A percentile compares a stretch with the other conserved stretches of the same genome.
phyloP scores from a whole-genome alignment of 2,329 filamentous ascomycete genomes.

The Sporothrix schenckii region DNA sequence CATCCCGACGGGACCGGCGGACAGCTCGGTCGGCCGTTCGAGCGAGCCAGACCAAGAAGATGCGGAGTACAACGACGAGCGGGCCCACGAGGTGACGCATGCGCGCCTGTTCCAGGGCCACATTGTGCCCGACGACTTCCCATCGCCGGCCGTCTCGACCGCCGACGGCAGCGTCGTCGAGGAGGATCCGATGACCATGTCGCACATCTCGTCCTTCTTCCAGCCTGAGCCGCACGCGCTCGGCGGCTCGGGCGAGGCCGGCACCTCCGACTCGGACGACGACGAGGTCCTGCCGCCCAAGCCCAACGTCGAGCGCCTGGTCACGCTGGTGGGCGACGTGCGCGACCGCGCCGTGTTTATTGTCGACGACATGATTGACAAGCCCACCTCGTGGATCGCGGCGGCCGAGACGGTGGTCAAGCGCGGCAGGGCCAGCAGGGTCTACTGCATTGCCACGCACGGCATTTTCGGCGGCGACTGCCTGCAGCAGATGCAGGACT shows the following conservation, averaged over 20 bases:
- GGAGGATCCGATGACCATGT: slow-evolving; percentile 82
- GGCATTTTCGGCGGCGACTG: slow-evolving; percentile 90
- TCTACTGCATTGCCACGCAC: slow-evolving; percentile 97
- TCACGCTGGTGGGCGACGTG: slow-evolving; percentile 96
- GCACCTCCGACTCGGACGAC: slow-evolving; percentile 85
- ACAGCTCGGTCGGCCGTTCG: not conserved
- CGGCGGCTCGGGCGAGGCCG: slow-evolving; percentile 82
- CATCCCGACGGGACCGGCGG: not conserved
- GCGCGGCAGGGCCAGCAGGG: slow-evolving; percentile 84
- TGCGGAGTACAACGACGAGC: slow-evolving; percentile 71
- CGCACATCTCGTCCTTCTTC: slow-evolving; percentile 79
- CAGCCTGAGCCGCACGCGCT: slow-evolving; percentile 69
- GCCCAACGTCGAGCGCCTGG: slow-evolving; percentile 84
- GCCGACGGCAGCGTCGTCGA: slow-evolving; percentile 66
- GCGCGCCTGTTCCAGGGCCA: slow-evolving; percentile 91
- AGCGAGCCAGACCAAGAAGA: slow-evolving; percentile 47
- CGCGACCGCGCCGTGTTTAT: slow-evolving; percentile 86
- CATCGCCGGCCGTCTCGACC: slow-evolving; percentile 72
- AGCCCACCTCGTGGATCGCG: slow-evolving; percentile 93
- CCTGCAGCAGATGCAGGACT: slow-evolving; percentile 85
- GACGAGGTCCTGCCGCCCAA: slow-evolving; percentile 70
- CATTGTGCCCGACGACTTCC: slow-evolving; percentile 91
- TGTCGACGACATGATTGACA: slow-evolving; percentile 99
- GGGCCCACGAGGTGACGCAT: slow-evolving; percentile 86
- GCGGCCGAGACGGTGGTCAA: slow-evolving; percentile 97